A percentile compares a stretch with the other conserved stretches of the same genome.
phyloP scores from a whole-genome alignment of 2,329 filamentous ascomycete genomes.

The Fusarium beomiforme region DNA sequence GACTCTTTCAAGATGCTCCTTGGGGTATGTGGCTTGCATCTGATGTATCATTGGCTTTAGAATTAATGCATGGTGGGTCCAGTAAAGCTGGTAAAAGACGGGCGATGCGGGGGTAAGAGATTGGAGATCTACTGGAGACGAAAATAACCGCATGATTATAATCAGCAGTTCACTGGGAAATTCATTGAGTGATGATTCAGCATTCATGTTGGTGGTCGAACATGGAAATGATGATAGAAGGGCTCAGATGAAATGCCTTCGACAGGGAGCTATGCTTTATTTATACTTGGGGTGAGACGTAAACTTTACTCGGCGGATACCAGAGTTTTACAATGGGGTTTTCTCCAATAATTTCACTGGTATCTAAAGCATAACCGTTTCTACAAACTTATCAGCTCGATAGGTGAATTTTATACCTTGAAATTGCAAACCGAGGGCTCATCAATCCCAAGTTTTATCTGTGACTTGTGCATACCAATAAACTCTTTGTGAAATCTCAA shows the following conservation, averaged over 20 bases:
- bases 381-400: no score
- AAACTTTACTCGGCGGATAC: background rate
- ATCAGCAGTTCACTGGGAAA: background rate
- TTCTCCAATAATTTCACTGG: background rate
- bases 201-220: background rate
- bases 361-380: no score
- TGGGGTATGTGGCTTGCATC: accelerated
- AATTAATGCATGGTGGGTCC: background rate
- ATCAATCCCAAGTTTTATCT: no score
- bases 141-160: background rate
- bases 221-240: no score
- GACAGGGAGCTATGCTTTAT: background rate
- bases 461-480: no score
- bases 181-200: accelerated
- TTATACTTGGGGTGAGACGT: background rate
- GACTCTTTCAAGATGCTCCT: accelerated
- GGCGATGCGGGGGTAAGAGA: background rate
- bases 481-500: no score
- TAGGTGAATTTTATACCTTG: no score
- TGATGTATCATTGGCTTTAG: no score
- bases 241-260: no score
- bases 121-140: background rate
- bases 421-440: no score
- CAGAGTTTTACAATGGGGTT: no score
- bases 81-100: background rate